Conservation (phyloP, 139 green algal species). For the Volvox reticuliferus region DNA sequence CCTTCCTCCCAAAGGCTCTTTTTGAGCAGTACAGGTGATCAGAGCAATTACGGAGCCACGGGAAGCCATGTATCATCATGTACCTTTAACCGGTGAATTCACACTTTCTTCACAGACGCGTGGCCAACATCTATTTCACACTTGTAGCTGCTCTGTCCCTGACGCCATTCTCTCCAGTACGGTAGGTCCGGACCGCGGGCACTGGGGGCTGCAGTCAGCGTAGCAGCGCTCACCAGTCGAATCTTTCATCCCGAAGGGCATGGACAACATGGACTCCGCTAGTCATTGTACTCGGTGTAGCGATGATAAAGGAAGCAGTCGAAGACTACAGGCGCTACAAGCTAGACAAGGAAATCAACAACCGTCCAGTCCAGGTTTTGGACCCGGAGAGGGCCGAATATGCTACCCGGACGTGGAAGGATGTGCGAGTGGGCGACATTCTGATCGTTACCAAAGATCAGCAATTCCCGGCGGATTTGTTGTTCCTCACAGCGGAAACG, state of each 20-base stretch:
- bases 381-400: slow-evolving; percentile 47
- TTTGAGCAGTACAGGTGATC: slow-evolving; percentile 78
- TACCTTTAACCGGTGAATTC: not conserved
- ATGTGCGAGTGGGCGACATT: slow-evolving; percentile 78
- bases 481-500: slow-evolving; percentile 82
- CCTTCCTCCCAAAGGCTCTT: slow-evolving; percentile 78
- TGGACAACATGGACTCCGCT: slow-evolving; percentile 77
- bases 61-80: not conserved
- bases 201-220: not conserved
- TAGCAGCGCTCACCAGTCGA: not conserved
- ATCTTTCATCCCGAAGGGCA: slow-evolving; percentile 33
- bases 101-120: slow-evolving; percentile 56
- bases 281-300: slow-evolving; percentile 81
- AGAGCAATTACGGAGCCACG: not conserved
- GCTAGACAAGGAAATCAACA: slow-evolving; percentile 83
- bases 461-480: slow-evolving; percentile 87
- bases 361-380: slow-evolving; percentile 70
- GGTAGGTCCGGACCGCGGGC: slow-evolving; percentile 45
- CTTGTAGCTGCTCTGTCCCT: slow-evolving; percentile 77
- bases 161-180: slow-evolving; percentile 72
- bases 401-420: slow-evolving; percentile 63
- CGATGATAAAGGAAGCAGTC: slow-evolving; percentile 82
- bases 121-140: slow-evolving; percentile 89
- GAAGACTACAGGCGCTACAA: slow-evolving; percentile 86
- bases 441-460: slow-evolving; percentile 74